A percentile compares a stretch with the other conserved stretches of the same genome.
Conservation (phyloP, 345 rosid species). For the Eucalyptus tenuipes region DNA sequence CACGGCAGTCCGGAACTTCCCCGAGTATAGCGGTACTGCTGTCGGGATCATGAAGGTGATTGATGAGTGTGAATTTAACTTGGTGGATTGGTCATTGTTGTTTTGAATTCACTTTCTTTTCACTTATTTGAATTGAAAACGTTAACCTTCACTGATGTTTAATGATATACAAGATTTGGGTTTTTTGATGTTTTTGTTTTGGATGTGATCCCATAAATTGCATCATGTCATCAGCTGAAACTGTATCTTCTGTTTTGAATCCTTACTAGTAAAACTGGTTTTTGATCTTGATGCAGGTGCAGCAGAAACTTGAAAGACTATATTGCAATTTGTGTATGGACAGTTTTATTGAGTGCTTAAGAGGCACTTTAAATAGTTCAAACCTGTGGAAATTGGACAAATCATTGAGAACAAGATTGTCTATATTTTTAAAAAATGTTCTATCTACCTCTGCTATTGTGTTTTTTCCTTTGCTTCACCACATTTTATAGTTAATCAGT, state of each 20-base stretch:
- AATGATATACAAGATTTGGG: neutral
- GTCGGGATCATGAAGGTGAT: conserved; percentile 28
- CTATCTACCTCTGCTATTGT: neutral
- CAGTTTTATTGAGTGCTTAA: neutral
- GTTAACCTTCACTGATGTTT: neutral
- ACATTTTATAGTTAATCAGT: neutral
- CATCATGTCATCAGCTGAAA: neutral
- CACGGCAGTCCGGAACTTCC: conserved; percentile 15
- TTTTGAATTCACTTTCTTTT: neutral
- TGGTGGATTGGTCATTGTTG: neutral
- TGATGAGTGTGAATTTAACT: neutral
- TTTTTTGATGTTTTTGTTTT: neutral
- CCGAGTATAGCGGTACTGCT: conserved; percentile 16
- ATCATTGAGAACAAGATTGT: neutral
- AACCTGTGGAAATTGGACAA: neutral
- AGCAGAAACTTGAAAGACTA: neutral
- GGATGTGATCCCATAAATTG: neutral
- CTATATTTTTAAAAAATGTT: neutral
- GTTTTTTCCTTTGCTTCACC: neutral
- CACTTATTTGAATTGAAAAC: neutral
- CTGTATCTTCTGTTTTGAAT: neutral
- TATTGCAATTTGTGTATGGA: neutral
- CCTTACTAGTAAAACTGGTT: neutral
- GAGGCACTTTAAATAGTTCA: neutral
- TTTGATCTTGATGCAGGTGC: neutral